These are phyloP conservation scores for Manihot esculenta DNA, from an alignment of 441 rosid species.

Conservation along the genomic window DNA sequence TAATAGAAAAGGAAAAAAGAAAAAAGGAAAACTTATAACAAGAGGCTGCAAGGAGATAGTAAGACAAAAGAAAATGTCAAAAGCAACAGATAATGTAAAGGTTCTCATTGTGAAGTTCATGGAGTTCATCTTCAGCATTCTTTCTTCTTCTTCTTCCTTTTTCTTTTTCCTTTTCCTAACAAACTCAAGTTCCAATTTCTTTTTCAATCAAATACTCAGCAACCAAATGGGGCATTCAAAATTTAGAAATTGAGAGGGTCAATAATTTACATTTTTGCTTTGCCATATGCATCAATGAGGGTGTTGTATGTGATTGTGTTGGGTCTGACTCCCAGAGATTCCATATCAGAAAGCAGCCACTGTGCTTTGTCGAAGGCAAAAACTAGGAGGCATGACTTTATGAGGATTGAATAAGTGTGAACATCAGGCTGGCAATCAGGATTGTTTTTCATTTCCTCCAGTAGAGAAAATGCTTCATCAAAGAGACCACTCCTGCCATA, in stretches of 20 bases:
- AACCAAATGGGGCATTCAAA: constrained; percentile 22
- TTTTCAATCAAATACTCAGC: constrained; percentile 7
- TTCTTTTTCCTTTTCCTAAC: too few relatives aligned
- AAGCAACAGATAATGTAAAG: neutral
- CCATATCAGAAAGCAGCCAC: constrained; percentile 73
- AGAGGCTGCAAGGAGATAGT: neutral
- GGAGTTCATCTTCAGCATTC: neutral
- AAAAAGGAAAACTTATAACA: neutral
- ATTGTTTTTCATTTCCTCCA: constrained; percentile 71
- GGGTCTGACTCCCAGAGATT: constrained; percentile 59
- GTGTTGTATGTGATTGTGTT: constrained; percentile 78
- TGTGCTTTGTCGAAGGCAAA: constrained; percentile 59
- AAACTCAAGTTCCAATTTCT: too few relatives aligned
- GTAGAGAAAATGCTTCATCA: constrained; percentile 59
- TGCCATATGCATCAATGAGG: constrained; percentile 83
- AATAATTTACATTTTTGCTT: constrained; percentile 66
- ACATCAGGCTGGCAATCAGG: constrained; percentile 76
- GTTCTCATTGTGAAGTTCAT: too few relatives aligned
- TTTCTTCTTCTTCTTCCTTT: too few relatives aligned
- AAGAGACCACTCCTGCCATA: constrained; percentile 73
- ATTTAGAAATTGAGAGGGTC: neutral
- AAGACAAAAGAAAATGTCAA: neutral
- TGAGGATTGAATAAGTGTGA: constrained; percentile 82
- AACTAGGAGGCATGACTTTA: constrained; percentile 82
- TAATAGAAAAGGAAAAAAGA: neutral